phyloP scores from a whole-genome alignment of 2,329 filamentous ascomycete genomes.

The Cladosporium halotolerans region DNA sequence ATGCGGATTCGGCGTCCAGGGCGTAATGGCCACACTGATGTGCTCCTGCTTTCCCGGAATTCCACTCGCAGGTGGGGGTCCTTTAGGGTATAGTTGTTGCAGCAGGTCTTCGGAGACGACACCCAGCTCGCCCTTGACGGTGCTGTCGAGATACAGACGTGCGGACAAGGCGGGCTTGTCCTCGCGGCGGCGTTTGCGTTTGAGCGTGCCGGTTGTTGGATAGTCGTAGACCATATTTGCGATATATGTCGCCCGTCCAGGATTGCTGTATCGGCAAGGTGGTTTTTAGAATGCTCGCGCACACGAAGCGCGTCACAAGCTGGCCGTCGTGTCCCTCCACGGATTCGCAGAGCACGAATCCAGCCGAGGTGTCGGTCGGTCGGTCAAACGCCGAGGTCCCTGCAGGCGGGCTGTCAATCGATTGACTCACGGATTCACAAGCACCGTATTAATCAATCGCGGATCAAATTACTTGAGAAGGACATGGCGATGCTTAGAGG shows the following conservation, averaged over 20 bases:
- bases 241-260: not conserved
- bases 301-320: too few relatives aligned
- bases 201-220: slow-evolving; percentile 40
- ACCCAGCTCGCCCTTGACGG: slow-evolving; percentile 77
- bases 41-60: slow-evolving; percentile 31
- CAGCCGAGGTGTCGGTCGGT: too few relatives aligned
- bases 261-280: too few relatives aligned
- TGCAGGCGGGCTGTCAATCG: too few relatives aligned
- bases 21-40: slow-evolving; percentile 65
- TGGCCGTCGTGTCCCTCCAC: too few relatives aligned
- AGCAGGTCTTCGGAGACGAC: slow-evolving; percentile 83
- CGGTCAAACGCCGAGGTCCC: too few relatives aligned
- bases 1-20: slow-evolving; percentile 57
- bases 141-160: slow-evolving; percentile 75
- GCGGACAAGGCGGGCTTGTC: slow-evolving; percentile 73
- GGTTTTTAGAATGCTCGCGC: too few relatives aligned
- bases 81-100: slow-evolving; percentile 64
- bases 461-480: too few relatives aligned
- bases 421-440: too few relatives aligned
- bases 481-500: too few relatives aligned
- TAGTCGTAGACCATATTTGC: slow-evolving; percentile 40
- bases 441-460: too few relatives aligned
- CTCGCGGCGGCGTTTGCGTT: slow-evolving; percentile 45
- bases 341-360: too few relatives aligned
- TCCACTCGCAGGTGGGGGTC: slow-evolving; percentile 4